Conservation (phyloP, 2,329 filamentous ascomycete genomes). For the Colletotrichum nymphaeae region DNA sequence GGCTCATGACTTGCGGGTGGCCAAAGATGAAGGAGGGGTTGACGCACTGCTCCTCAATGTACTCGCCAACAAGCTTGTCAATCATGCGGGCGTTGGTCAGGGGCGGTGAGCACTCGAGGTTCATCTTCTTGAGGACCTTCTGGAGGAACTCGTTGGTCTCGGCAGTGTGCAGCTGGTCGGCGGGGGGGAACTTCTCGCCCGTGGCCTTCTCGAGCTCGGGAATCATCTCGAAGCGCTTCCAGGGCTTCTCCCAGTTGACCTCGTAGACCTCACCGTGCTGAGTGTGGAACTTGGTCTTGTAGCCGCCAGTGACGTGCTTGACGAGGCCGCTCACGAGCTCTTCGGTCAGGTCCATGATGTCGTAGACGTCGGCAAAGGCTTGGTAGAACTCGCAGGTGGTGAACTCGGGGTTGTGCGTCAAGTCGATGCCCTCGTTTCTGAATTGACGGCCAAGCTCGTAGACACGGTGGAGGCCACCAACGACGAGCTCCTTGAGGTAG, state of each 20-base stretch:
- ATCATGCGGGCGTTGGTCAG: constrained; percentile 96
- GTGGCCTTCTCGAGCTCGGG: constrained; percentile 88
- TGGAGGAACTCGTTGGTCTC: constrained; percentile 92
- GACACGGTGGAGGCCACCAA: constrained; percentile 92
- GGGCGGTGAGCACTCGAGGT: constrained; percentile 89
- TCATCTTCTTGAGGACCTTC: constrained; percentile 86
- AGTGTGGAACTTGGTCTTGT: constrained; percentile 87
- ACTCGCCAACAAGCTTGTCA: constrained; percentile 93
- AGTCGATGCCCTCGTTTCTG: constrained; percentile 90
- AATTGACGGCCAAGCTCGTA: constrained; percentile 98
- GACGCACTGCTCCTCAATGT: constrained; percentile 92
- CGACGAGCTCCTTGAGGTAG: constrained; percentile 95
- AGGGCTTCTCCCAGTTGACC: constrained; percentile 96
- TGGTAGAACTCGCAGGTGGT: constrained; percentile 98
- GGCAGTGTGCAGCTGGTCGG: constrained; percentile 87
- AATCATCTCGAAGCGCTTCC: constrained; percentile 96
- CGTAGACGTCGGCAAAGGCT: constrained; percentile 91
- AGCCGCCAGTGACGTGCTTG: constrained; percentile 87
- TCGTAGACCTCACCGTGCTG: constrained; percentile 87
- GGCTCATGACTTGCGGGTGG: constrained; percentile 74
- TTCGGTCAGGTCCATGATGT: constrained; percentile 90
- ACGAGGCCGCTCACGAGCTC: constrained; percentile 92
- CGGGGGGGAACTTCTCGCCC: constrained; percentile 93
- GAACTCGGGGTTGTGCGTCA: constrained; percentile 98
- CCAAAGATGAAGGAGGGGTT: constrained; percentile 79